Percentiles rank a stretch among this genome's conserved stretches.
phyloP scores from a whole-genome alignment of 1,139 yeast species.

The Blastobotrys serpentis region DNA sequence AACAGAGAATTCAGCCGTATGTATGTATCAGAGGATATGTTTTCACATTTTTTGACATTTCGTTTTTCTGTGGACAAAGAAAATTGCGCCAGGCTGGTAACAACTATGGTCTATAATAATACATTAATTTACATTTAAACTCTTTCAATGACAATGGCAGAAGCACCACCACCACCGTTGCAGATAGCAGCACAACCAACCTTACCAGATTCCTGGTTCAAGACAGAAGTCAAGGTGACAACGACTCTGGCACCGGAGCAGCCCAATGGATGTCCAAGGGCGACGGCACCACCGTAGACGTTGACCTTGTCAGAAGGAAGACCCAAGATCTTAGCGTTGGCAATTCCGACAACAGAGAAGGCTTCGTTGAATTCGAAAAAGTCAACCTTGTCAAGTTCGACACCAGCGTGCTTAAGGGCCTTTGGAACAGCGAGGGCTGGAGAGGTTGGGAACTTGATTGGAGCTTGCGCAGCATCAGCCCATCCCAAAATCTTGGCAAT shows the following conservation, averaged over 20 bases:
- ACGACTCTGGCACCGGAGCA: slow-evolving; percentile 96
- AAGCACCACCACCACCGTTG: slow-evolving; percentile 99
- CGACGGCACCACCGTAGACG: slow-evolving; percentile 98
- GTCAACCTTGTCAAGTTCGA: slow-evolving; percentile 62
- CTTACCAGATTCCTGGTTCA: slow-evolving; percentile 72
- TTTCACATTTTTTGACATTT: too few relatives aligned
- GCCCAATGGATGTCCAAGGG: slow-evolving; percentile 95
- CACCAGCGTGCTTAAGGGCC: slow-evolving; percentile 84
- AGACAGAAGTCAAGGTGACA: slow-evolving; percentile 74
- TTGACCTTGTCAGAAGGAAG: slow-evolving; percentile 71
- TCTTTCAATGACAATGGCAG: slow-evolving; percentile 69
- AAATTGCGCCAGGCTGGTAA: too few relatives aligned
- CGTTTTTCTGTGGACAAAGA: too few relatives aligned
- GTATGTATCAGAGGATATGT: too few relatives aligned
- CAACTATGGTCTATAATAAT: too few relatives aligned
- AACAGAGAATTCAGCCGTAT: too few relatives aligned
- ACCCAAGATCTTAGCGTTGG: slow-evolving; percentile 73
- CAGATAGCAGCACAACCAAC: slow-evolving; percentile 94
- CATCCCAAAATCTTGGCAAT: slow-evolving; percentile 85
- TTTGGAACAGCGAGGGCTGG: slow-evolving; percentile 93
- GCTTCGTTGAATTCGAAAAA: slow-evolving; percentile 95
- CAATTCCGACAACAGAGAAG: slow-evolving; percentile 91
- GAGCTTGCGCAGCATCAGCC: slow-evolving; percentile 98
- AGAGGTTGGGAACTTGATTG: slow-evolving; percentile 91
- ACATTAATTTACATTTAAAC: slow-evolving; percentile 15